phyloP scores from a whole-genome alignment of 805 yeast genomes.

The Kazachstania kunashirensis region DNA sequence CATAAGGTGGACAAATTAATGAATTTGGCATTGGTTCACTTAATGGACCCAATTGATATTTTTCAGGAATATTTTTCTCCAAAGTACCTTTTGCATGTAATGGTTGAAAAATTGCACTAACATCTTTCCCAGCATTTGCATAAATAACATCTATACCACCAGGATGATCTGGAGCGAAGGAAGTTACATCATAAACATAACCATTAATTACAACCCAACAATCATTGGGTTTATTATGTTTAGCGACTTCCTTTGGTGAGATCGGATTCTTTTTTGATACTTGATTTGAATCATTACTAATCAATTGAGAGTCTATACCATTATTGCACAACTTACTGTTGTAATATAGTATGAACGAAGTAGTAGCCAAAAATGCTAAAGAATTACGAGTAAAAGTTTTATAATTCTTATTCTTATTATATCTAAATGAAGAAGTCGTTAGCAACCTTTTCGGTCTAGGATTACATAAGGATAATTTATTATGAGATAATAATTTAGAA shows the following conservation, averaged over 20 bases:
- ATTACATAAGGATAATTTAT: background rate
- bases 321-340: background rate
- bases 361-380: background rate
- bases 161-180: constrained; percentile 72
- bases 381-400: background rate
- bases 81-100: constrained; percentile 86
- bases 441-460: background rate
- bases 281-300: background rate
- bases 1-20: constrained; percentile 21
- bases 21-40: constrained; percentile 27
- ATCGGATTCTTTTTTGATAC: constrained; percentile 7
- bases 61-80: constrained; percentile 46
- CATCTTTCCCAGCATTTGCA: constrained; percentile 77
- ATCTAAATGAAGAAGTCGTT: too few species aligned
- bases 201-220: constrained; percentile 83
- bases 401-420: background rate
- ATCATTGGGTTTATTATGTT: constrained; percentile 60
- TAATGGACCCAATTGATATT: constrained; percentile 54
- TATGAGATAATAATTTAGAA: too few species aligned
- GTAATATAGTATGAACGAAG: background rate
- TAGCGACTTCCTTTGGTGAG: constrained; percentile 44
- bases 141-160: constrained; percentile 65
- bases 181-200: constrained; percentile 67
- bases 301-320: background rate
- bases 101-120: constrained; percentile 77